Base-by-base conservation (phyloP, 768 basidiomycete genomes). In the Tylopilus sp. region DNA sequence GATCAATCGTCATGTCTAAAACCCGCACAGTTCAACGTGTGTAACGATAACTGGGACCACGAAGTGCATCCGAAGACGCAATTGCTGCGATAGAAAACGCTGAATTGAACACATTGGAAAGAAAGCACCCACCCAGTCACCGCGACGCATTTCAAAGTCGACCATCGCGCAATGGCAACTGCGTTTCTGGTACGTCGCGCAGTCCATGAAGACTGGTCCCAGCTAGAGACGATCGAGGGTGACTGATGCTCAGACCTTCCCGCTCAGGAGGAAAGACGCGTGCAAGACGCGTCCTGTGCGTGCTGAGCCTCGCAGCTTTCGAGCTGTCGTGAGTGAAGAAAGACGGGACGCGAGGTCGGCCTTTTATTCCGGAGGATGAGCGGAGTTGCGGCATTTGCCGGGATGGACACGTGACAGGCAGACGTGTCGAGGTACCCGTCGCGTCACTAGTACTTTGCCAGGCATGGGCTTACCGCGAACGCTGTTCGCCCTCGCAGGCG, bases 231-330 rank as follows among this genome's bases (percentile, higher is more conserved):
- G 41, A 60, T 69, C 58, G 53, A 57, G 57, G 63, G 46, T 61
- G 67, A 64, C 65, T 42, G 48, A 61, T 45, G 47, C 59, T 69
- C 67, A 69, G 63, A 69, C 67, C 63, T 65, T 69, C 62, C 67
- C 62, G 50, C 50, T 69, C 71, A 63, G 57, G 36, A 68, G 38
- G 30, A 59, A 53, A 63, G 63, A 61, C 52, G 41, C 54, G 56
- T 45, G 11, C 21, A 21, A 12, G 19, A 51, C 55, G 31, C 52
- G 43, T 56, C 63, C 41, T 54, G 66, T 69, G 45, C 57, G 67
- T 64, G 53, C 43, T 58, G 65, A 68, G 66, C 65, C 55, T 58
- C 59, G 61, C 37, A 63, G 63, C 68, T 48, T 69, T 68, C 61
- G 63, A 61, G 57, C 59, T 65, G 67, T 67, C 33, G 26, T 60